Conservation (phyloP, 768 basidiomycete genomes). For the Xerocomus potaroensis region DNA sequence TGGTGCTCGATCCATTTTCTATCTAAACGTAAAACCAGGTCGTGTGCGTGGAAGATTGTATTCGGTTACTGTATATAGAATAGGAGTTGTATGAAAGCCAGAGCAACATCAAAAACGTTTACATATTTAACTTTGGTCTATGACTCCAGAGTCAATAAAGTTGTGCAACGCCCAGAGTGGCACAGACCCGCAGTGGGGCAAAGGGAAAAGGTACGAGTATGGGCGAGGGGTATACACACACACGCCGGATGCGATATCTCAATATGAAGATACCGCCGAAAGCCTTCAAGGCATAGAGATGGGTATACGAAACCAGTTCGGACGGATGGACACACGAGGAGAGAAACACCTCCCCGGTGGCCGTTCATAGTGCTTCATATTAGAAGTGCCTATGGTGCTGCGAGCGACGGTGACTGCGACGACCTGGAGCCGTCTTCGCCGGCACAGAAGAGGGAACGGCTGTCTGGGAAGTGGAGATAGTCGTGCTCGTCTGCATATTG, state of each 20-base stretch:
- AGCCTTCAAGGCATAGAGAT: background rate
- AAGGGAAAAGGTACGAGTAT: background rate
- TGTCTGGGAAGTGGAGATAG: background rate
- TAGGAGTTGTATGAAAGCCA: no score
- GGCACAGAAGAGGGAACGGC: background rate
- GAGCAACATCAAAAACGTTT: no score
- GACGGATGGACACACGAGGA: background rate
- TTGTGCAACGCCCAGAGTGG: background rate
- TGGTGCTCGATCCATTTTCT: no score
- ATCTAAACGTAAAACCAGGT: no score
- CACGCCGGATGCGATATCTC: background rate
- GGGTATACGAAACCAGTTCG: background rate
- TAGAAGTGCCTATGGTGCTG: background rate
- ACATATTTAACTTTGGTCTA: no score
- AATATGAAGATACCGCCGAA: background rate
- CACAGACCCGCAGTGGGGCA: background rate
- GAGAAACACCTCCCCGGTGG: background rate
- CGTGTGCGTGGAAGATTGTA: no score
- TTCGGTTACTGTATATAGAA: no score
- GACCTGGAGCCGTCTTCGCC: background rate
- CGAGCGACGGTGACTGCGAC: background rate
- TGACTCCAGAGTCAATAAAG: background rate
- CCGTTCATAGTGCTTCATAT: background rate
- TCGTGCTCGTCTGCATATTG: no score
- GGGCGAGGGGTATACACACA: background rate